Evolutionary conservation across 352 stramenopile species (phyloP), one percentile per base, ranked within the genome.

Genomic region (Phytophthora idaei): DNA sequence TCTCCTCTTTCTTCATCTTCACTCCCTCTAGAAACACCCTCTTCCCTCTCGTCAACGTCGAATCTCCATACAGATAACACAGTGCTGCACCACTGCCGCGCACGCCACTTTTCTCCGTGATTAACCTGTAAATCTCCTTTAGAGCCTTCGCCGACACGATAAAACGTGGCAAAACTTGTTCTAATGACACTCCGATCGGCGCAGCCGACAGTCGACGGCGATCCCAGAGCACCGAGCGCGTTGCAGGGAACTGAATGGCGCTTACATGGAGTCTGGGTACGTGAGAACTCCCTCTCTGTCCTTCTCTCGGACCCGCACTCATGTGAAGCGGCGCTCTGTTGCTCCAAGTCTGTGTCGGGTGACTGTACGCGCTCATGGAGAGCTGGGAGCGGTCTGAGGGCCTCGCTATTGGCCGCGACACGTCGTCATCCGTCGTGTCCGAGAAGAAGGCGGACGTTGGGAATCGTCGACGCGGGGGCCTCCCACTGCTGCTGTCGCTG

Each of bases 351-450:
- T 55, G 44, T 32, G 17, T 42, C 7, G 56, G 46, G 1, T 11
- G 42, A 65, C 36, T 59, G 32, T 60, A 65, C 4, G 48, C 64
- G 25, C 57, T 69, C 54, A 69, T 71, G 15, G 60, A 77, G 17
- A 71, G 39, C 31, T 64, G 51, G 6, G 42, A 45, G 15, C 55
- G 42, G 17, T 15, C 41, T 37, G 52, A 60, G 29, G 25, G n/a
- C 10, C 11, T 61, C 7, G 56, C 7, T 10, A 27, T 9, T 1
- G 61, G 50, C 21, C 17, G 42, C 8, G 59, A 60, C 11, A 60
- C 48, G 25, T 93, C 85, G 17, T 93, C 85, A 62, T 91, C 83
- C 7, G 85, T 92, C 32, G 85, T 87, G 57, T 93, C 85, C 2
- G 79, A 71, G 57, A 93, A 93, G 61, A 87, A 93, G 21, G 80